Conservation (phyloP, 2,329 filamentous ascomycete species). For the Aspergillus sp. region DNA sequence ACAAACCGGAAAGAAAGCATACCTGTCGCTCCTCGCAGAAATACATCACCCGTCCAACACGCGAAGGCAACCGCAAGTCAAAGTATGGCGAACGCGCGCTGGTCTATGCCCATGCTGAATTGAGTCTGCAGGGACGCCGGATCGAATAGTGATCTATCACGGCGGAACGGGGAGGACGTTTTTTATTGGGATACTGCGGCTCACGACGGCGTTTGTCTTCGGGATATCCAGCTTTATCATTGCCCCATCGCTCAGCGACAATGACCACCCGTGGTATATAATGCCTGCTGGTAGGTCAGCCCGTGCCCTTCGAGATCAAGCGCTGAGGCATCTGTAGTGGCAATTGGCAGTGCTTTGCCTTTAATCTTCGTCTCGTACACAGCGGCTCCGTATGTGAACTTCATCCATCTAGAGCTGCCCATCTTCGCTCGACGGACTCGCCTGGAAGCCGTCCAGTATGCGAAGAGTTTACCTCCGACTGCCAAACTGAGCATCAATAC, state of each 20-base stretch:
- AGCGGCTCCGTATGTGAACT: conserved; percentile 61
- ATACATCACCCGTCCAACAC: conserved; percentile 11
- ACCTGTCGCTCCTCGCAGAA: conserved; percentile 6
- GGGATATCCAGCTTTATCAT: conserved; percentile 56
- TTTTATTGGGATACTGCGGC: conserved; percentile 60
- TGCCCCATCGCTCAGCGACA: conserved; percentile 47
- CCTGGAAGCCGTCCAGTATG: conserved; percentile 34
- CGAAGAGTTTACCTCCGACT: conserved; percentile 34
- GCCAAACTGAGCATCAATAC: conserved; percentile 37
- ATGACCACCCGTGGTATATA: conserved; percentile 36
- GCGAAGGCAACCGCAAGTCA: conserved; percentile 18
- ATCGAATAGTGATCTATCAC: conserved; percentile 61
- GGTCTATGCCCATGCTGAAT: conserved; percentile 6
- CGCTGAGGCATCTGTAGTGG: conserved; percentile 37
- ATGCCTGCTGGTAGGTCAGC: conserved; percentile 31
- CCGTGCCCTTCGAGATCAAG: not conserved
- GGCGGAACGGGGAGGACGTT: conserved; percentile 58
- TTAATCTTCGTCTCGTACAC: conserved; percentile 55
- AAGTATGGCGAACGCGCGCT: conserved; percentile 14
- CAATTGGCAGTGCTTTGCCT: conserved; percentile 54
- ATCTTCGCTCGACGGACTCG: conserved; percentile 53
- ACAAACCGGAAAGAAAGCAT: conserved; percentile 14
- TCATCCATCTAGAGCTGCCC: conserved; percentile 62
- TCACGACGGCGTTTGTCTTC: conserved; percentile 61
- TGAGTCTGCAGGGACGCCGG: conserved; percentile 23